Evolutionary conservation across 768 basidiomycete species (phyloP).

Genomic region (Tylopilus subfusipes): DNA sequence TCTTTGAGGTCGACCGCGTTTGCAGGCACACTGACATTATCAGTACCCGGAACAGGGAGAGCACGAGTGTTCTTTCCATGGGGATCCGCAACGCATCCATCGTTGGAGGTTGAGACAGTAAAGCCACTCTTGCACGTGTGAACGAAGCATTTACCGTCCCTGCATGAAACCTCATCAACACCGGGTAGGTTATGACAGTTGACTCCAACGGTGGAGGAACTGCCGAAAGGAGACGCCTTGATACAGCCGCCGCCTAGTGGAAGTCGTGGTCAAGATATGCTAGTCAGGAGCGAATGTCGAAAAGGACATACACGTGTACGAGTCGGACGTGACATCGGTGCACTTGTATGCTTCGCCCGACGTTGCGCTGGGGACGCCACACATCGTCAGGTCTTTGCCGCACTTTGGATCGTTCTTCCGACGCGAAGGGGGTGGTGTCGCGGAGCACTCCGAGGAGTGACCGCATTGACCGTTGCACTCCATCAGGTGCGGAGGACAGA

Average conservation of each 20-base stretch:
- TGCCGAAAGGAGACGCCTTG: slow-evolving; percentile 20
- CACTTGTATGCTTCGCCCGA: slow-evolving; percentile 30
- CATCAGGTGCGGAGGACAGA: slow-evolving; percentile 22
- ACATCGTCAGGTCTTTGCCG: slow-evolving; percentile 19
- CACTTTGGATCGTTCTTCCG: slow-evolving; percentile 23
- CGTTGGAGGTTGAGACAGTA: not conserved
- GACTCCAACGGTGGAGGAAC: slow-evolving; percentile 16
- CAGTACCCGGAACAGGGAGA: not conserved
- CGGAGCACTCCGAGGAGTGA: slow-evolving; percentile 18
- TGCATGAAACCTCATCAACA: slow-evolving; percentile 31
- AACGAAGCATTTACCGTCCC: slow-evolving; percentile 25
- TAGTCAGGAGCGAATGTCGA: not conserved
- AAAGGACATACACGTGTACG: slow-evolving; percentile 32
- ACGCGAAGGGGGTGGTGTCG: slow-evolving; percentile 14
- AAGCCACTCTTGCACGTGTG: slow-evolving; percentile 25
- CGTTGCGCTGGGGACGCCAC: slow-evolving; percentile 20
- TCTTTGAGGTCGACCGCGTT: not conserved
- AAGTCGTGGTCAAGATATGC: not conserved
- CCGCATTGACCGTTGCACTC: slow-evolving; percentile 34
- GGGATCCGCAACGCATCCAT: slow-evolving; percentile 13
- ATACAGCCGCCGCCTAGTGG: slow-evolving; percentile 36
- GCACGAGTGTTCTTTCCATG: not conserved
- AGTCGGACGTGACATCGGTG: slow-evolving; percentile 24
- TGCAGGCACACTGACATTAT: not conserved
- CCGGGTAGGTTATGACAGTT: slow-evolving; percentile 34